Conservation (phyloP, 495 filamentous ascomycete genomes). For the Hyaloscypha bicolor region DNA sequence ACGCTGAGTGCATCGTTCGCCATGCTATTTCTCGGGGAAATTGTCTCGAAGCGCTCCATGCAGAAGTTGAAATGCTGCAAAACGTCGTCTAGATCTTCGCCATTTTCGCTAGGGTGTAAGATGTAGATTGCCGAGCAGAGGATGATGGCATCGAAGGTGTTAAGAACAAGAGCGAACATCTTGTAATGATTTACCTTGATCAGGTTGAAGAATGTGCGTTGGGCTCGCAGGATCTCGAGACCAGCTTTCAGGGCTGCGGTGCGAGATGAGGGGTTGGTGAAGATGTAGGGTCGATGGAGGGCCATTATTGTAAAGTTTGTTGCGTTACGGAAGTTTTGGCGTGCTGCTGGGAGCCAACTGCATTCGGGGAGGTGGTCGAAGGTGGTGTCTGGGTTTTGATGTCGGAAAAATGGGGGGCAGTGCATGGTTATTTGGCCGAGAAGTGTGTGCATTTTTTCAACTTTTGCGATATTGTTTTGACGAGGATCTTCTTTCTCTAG, state of each 20-base stretch:
- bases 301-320: conserved; percentile 58
- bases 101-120: conserved; percentile 51
- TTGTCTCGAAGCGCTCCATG: conserved; percentile 52
- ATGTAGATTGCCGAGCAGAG: conserved; percentile 62
- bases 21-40: conserved; percentile 50
- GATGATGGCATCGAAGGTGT: conserved; percentile 64
- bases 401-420: conserved; percentile 50
- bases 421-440: conserved; percentile 47
- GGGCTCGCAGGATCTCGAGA: conserved; percentile 55
- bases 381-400: conserved; percentile 55
- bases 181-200: conserved; percentile 55
- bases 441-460: conserved; percentile 55
- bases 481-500: conserved; percentile 55
- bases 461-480: conserved; percentile 52
- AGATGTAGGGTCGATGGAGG: conserved; percentile 65
- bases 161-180: conserved; percentile 57
- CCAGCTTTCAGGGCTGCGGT: conserved; percentile 56
- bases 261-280: conserved; percentile 53
- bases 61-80: conserved; percentile 55
- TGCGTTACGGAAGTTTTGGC: conserved; percentile 49
- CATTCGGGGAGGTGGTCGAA: conserved; percentile 53
- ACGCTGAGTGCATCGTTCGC: conserved; percentile 56
- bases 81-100: conserved; percentile 42
- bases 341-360: conserved; percentile 52
- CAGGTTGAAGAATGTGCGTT: conserved; percentile 50